These are phyloP conservation scores for Cyclotella choctawhatcheeana DNA, from an alignment of 108 stramenopile genomes.

Conservation along the genomic window DNA sequence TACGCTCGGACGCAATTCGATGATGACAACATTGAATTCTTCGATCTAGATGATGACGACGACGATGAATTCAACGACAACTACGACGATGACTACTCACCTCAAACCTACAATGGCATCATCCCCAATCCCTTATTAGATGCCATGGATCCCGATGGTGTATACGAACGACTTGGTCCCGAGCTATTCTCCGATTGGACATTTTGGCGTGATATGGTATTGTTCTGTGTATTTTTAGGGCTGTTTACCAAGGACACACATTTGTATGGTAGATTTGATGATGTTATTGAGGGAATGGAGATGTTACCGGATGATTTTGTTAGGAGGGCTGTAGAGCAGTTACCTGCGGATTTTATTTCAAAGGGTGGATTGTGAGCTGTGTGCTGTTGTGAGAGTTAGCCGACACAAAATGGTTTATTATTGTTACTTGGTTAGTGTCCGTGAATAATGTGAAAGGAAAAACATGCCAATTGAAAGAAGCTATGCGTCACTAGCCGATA, in stretches of 20 bases:
- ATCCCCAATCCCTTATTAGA: slow-evolving; percentile 53
- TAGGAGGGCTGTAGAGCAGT: no score
- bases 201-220: slow-evolving; percentile 44
- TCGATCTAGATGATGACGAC: slow-evolving; percentile 42
- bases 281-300: slow-evolving; percentile 42
- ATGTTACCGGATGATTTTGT: slow-evolving; percentile 35
- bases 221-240: slow-evolving; percentile 36
- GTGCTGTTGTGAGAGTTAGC: no score
- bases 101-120: slow-evolving; percentile 39
- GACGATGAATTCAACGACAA: slow-evolving; percentile 22
- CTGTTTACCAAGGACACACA: slow-evolving; percentile 46
- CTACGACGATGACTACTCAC: neutral
- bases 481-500: no score
- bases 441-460: no score
- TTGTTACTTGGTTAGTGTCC: no score
- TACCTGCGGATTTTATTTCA: no score
- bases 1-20: no score
- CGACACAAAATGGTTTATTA: no score
- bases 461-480: no score
- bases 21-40: slow-evolving; percentile 48
- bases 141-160: slow-evolving; percentile 54
- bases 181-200: slow-evolving; percentile 52
- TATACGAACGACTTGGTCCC: slow-evolving; percentile 50
- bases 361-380: no score
- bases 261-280: slow-evolving; percentile 52